A percentile compares a stretch with the other conserved stretches of the same genome.
These are phyloP conservation scores for Fusarium ramigenum DNA, from an alignment of 2,329 filamentous ascomycete genomes.

Conservation along the genomic window DNA sequence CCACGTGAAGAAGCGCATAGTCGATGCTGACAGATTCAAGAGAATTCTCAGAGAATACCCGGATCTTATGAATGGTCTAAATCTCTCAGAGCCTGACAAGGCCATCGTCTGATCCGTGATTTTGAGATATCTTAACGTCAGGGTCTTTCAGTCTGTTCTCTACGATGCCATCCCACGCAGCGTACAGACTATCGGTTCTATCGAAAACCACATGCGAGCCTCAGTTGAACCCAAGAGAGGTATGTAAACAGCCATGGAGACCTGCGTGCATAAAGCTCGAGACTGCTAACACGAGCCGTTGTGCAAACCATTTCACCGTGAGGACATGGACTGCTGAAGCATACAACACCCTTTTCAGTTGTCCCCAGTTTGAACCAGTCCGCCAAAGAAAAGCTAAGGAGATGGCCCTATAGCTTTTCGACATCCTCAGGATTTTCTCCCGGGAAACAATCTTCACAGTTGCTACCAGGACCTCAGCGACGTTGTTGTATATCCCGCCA, in stretches of 20 bases:
- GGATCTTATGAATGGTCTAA: slow-evolving; percentile 46
- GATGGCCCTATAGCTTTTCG: slow-evolving; percentile 44
- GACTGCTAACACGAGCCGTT: not conserved
- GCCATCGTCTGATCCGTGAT: slow-evolving; percentile 49
- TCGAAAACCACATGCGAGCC: slow-evolving; percentile 49
- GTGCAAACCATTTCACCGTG: slow-evolving; percentile 49
- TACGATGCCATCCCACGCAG: slow-evolving; percentile 40
- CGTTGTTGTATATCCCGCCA: slow-evolving; percentile 48
- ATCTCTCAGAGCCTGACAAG: slow-evolving; percentile 51
- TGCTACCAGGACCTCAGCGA: slow-evolving; percentile 40
- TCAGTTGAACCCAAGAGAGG: slow-evolving; percentile 51
- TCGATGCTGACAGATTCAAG: slow-evolving; percentile 42
- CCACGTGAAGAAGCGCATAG: slow-evolving; percentile 34
- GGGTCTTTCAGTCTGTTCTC: slow-evolving; percentile 48
- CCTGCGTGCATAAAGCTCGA: no score
- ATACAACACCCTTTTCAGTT: slow-evolving; percentile 48
- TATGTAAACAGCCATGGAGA: slow-evolving; percentile 11
- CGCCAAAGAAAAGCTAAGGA: slow-evolving; percentile 39
- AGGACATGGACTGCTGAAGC: slow-evolving; percentile 52
- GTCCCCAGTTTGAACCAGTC: slow-evolving; percentile 41
- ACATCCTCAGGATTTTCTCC: slow-evolving; percentile 43
- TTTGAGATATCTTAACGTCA: slow-evolving; percentile 48
- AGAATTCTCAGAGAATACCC: slow-evolving; percentile 42
- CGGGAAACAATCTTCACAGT: slow-evolving; percentile 35
- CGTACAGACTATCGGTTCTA: slow-evolving; percentile 45